Evolutionary conservation across 1,139 yeast genomes (phyloP), one percentile per base, ranked within the genome.

Genomic region (Scheffersomyces parashehatae): DNA sequence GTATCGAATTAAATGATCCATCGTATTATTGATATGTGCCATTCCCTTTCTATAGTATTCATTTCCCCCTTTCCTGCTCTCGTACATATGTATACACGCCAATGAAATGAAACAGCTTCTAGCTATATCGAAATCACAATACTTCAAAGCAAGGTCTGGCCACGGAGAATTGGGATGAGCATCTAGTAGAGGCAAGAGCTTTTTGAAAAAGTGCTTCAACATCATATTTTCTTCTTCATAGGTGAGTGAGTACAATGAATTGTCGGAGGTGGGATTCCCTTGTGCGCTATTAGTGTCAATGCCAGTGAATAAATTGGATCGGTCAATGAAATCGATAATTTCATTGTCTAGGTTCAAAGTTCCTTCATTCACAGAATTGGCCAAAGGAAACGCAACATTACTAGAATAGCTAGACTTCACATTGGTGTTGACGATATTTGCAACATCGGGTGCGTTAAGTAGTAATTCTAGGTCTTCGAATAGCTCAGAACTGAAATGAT

Each of bases 101-200:
- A 79, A 54, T 1, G 82, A 75, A 24, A 79, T 68, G 47, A 79
- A 78, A 48, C 83, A 78, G 47, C 80, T 73, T 45, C 80, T 65
- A 1, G 83, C 83, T 36, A 78, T 68, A 50, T 77, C 80, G 51
- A 76, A 73, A 52, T 79, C 81, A 49, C 83, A 79, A 51, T 79
- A 77, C 41, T 74, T 71, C 46, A 79, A 60, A 28, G 82, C 81
- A 40, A 79, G 56, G 44, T 77, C 79, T 0, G 83, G 83, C 82
- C 82, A 77, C 2, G 83, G 83, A 0, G 81, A 67, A 38, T 75
- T 74, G 0, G 83, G 83, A 53, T 77, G 82, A 0, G 81, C 81
- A 57, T 79, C 83, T 16, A 79, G 54, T 32, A 79, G 53, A 1
- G 80, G 82, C 3, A 79, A 56, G 28, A 79, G 62, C 48, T 75